These are phyloP conservation scores for Populus tremula DNA, from an alignment of 345 rosid species.

Conservation along the genomic window DNA sequence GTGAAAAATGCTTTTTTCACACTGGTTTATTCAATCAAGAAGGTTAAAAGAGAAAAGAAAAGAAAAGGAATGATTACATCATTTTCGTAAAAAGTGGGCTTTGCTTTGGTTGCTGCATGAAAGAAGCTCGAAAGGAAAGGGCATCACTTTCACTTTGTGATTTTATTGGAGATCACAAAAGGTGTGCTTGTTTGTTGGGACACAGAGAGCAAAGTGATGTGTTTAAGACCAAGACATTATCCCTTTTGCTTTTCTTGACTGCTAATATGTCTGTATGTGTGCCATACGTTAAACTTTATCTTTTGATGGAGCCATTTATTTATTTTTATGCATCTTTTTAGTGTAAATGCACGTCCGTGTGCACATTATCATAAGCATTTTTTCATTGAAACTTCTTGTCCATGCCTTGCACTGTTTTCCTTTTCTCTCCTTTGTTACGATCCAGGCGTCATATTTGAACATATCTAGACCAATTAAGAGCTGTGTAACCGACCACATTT, in stretches of 20 bases:
- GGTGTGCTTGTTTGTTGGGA: slow-evolving; percentile 31
- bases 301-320: neutral
- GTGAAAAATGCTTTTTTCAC: neutral
- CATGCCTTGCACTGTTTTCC: neutral
- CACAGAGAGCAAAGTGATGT: slow-evolving; percentile 31
- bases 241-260: slow-evolving; percentile 18
- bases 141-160: slow-evolving; percentile 22
- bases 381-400: neutral
- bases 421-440: neutral
- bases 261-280: neutral
- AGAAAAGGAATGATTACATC: slow-evolving; percentile 21
- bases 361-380: neutral
- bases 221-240: slow-evolving; percentile 24
- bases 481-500: neutral
- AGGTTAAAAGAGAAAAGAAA: slow-evolving; percentile 1
- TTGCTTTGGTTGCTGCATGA: neutral
- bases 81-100: slow-evolving; percentile 40
- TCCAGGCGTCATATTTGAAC: neutral
- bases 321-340: neutral
- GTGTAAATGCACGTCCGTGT: neutral
- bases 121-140: slow-evolving; percentile 3
- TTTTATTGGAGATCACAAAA: slow-evolving; percentile 2
- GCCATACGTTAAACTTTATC: neutral
- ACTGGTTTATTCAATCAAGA: neutral
- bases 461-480: neutral